A percentile compares a stretch with the other conserved stretches of the same genome.
Evolutionary conservation across 2,329 filamentous ascomycete genomes (phyloP).

Genomic region (Clarireedia sp.): DNA sequence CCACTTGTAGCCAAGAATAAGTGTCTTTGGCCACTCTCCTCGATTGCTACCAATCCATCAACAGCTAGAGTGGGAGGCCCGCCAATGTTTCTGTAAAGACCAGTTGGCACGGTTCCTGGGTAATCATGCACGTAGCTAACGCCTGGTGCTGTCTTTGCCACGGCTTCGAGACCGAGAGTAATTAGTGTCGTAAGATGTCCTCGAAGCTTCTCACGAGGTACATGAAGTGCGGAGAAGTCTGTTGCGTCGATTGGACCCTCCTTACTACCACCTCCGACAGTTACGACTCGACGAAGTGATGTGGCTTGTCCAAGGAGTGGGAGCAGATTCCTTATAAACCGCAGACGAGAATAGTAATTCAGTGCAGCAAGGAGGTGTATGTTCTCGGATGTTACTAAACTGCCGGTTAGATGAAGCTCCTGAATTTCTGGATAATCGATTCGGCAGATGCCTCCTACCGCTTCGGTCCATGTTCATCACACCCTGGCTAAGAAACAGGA

Average conservation of each 20-base stretch:
- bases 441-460: no score
- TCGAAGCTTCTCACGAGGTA: conserved; percentile 17
- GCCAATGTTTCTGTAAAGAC: conserved; percentile 31
- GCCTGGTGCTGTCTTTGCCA: conserved; percentile 38
- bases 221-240: conserved; percentile 31
- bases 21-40: conserved; percentile 25
- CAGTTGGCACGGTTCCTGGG: conserved; percentile 40
- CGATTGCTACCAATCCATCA: conserved; percentile 4
- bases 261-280: conserved; percentile 41
- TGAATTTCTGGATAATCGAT: no score
- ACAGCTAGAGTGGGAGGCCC: conserved; percentile 13
- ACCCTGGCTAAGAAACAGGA: conserved; percentile 43
- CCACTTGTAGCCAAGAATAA: conserved; percentile 26
- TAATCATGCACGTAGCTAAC: conserved; percentile 43
- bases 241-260: conserved; percentile 42
- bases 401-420: conserved; percentile 31
- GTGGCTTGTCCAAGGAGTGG: conserved; percentile 37
- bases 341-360: conserved; percentile 48
- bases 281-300: conserved; percentile 37
- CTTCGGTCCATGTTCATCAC: no score
- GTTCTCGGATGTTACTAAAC: conserved; percentile 23
- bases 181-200: conserved; percentile 28
- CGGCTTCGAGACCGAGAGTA: conserved; percentile 42
- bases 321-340: conserved; percentile 49
- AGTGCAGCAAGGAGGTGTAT: conserved; percentile 24